Conservation (phyloP, 768 basidiomycete genomes). For the Exsudoporus frostii region DNA sequence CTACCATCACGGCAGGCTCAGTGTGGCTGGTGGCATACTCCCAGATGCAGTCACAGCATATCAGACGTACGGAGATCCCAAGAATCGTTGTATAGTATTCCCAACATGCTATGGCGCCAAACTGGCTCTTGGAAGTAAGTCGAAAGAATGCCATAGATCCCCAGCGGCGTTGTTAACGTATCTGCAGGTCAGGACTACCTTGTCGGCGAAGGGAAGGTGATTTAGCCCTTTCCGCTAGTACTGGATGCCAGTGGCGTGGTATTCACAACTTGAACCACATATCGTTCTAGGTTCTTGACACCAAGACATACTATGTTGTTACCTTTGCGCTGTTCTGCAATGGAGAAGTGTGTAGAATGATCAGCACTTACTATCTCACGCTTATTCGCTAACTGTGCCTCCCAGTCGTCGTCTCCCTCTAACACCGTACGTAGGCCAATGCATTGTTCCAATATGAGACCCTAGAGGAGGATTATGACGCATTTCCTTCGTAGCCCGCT, state of each 20-base stretch:
- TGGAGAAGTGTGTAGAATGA: constrained; percentile 45
- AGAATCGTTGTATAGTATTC: constrained; percentile 56
- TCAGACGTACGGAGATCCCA: constrained; percentile 51
- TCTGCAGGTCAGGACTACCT: constrained; percentile 45
- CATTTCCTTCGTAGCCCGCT: constrained; percentile 35
- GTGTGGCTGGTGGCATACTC: constrained; percentile 48
- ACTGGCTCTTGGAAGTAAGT: constrained; percentile 43
- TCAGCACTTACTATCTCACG: not conserved
- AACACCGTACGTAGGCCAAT: constrained; percentile 37
- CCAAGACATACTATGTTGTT: constrained; percentile 50
- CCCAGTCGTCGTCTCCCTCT: constrained; percentile 58
- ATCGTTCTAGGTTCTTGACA: constrained; percentile 41
- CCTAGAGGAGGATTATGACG: not conserved
- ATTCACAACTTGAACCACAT: not conserved
- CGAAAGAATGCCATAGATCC: not conserved
- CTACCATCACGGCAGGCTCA: constrained; percentile 57
- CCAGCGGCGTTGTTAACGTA: constrained; percentile 1
- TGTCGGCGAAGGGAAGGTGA: constrained; percentile 51
- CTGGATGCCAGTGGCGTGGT: not conserved
- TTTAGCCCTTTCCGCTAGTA: not conserved
- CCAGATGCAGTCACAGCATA: constrained; percentile 59
- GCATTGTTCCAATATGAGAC: not conserved
- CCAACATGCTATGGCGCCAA: constrained; percentile 57
- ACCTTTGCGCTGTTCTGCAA: constrained; percentile 58
- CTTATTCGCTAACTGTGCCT: not conserved